Evolutionary conservation across 2,329 filamentous ascomycete genomes (phyloP).

Genomic region (Alternaria ventricosa): DNA sequence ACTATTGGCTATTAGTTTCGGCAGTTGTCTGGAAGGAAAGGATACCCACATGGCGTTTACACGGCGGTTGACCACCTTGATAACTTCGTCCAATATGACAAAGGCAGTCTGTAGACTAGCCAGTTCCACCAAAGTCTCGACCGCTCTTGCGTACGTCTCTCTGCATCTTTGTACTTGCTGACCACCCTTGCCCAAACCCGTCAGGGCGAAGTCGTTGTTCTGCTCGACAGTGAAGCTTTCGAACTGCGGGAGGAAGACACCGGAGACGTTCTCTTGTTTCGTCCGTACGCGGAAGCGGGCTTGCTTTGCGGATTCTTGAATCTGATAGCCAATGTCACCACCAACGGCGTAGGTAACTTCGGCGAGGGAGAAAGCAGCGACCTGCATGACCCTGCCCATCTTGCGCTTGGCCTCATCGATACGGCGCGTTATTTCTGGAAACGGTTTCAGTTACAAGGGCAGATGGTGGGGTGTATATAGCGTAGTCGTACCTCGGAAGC

Average conservation of each 20-base stretch:
- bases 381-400: slow-evolving; percentile 99
- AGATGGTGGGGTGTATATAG: slow-evolving; percentile 5
- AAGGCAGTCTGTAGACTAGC: slow-evolving; percentile 97
- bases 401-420: slow-evolving; percentile 99
- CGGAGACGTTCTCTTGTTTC: slow-evolving; percentile 98
- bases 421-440: slow-evolving; percentile 83
- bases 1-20: slow-evolving; percentile 50
- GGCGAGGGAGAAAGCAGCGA: slow-evolving; percentile 94
- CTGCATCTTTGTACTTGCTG: slow-evolving; percentile 95
- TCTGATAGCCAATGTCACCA: slow-evolving; percentile 92
- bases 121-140: slow-evolving; percentile 93
- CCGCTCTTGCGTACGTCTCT: slow-evolving; percentile 94
- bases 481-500: slow-evolving; percentile 76
- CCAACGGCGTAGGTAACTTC: slow-evolving; percentile 98
- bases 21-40: background rate
- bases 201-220: slow-evolving; percentile 94
- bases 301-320: slow-evolving; percentile 92
- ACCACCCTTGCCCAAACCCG: slow-evolving; percentile 92
- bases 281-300: slow-evolving; percentile 92
- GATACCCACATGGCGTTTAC: slow-evolving; percentile 86
- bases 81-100: slow-evolving; percentile 96
- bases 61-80: slow-evolving; percentile 98
- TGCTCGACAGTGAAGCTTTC: slow-evolving; percentile 89
- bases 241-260: slow-evolving; percentile 91
- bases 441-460: slow-evolving; percentile 32